Evolutionary conservation across 1,284 basidiomycete genomes (phyloP).

Genomic region (Malassezia globosa): DNA sequence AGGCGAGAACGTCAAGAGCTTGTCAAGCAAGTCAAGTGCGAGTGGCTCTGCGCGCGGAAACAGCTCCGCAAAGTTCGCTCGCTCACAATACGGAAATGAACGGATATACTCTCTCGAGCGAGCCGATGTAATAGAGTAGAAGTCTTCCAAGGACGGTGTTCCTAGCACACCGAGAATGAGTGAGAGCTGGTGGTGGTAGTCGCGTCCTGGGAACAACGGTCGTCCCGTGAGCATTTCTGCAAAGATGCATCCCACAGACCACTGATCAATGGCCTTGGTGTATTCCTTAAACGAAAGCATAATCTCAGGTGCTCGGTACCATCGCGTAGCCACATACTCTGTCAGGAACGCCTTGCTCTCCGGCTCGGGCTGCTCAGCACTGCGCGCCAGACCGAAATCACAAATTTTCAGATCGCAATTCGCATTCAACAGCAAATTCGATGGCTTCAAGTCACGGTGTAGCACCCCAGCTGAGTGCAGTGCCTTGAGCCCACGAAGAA

Average conservation of each 20-base stretch:
- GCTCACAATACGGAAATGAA: slow-evolving; percentile 78
- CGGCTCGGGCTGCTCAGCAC: slow-evolving; percentile 39
- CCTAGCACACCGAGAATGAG: slow-evolving; percentile 56
- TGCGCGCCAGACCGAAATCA: slow-evolving; percentile 46
- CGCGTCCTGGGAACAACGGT: slow-evolving; percentile 70
- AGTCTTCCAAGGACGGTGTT: slow-evolving; percentile 56
- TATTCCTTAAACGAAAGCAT: slow-evolving; percentile 48
- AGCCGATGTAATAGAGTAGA: slow-evolving; percentile 61
- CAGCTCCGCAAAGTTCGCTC: slow-evolving; percentile 62
- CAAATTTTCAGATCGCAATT: slow-evolving; percentile 46
- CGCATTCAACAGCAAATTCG: slow-evolving; percentile 41
- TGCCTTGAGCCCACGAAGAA: slow-evolving; percentile 45
- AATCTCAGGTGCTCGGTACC: slow-evolving; percentile 46
- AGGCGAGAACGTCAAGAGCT: slow-evolving; percentile 60
- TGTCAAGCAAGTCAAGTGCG: slow-evolving; percentile 69
- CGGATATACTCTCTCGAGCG: slow-evolving; percentile 84
- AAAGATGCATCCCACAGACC: slow-evolving; percentile 83
- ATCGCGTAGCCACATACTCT: slow-evolving; percentile 47
- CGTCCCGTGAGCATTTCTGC: slow-evolving; percentile 85
- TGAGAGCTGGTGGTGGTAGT: slow-evolving; percentile 52
- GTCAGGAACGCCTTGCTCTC: slow-evolving; percentile 46
- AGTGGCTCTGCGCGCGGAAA: slow-evolving; percentile 61
- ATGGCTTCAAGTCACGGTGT: slow-evolving; percentile 44
- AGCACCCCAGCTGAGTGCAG: slow-evolving; percentile 45
- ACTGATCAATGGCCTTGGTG: slow-evolving; percentile 52